Percentiles rank a stretch among this genome's conserved stretches.
Conservation (phyloP, 2,329 filamentous ascomycete species). For the Arthrinium puccinioides region DNA sequence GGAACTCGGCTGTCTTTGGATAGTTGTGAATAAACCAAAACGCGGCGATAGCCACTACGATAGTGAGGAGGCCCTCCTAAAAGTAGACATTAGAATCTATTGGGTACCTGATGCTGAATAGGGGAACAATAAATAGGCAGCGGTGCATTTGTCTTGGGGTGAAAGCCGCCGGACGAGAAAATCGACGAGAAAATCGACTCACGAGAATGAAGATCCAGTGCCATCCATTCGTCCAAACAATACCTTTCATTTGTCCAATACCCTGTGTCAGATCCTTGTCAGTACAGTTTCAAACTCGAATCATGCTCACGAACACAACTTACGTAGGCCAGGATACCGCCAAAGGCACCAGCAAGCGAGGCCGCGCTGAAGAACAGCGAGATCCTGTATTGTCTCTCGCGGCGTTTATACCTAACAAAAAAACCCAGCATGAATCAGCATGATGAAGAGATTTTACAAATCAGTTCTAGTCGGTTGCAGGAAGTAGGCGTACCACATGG, state of each 20-base stretch:
- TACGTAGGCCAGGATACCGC: conserved; percentile 48
- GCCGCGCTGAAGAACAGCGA: conserved; percentile 50
- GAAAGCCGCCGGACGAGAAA: no score
- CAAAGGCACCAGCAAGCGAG: conserved; percentile 48
- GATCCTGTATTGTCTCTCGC: conserved; percentile 46
- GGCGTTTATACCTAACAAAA: conserved; percentile 48
- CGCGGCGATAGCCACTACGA: conserved; percentile 39
- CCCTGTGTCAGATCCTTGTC: conserved; percentile 26
- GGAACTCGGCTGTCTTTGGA: conserved; percentile 50
- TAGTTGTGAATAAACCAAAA: conserved; percentile 63
- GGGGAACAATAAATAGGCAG: neutral
- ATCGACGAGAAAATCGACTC: conserved; percentile 13
- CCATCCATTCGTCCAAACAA: conserved; percentile 46
- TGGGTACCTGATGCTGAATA: neutral
- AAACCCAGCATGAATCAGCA: no score
- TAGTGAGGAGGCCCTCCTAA: conserved; percentile 48
- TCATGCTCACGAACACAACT: conserved; percentile 7
- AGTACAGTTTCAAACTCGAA: neutral
- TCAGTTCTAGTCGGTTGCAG: no score
- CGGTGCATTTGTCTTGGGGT: neutral
- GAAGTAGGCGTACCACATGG: conserved; percentile 36
- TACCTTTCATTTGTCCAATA: conserved; percentile 44
- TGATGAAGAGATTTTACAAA: no score
- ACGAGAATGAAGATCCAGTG: conserved; percentile 56
- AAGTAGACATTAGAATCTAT: neutral